Evolutionary conservation across 192 early-diverging fungal species (phyloP).

Genomic region (Kappamyces sp.): DNA sequence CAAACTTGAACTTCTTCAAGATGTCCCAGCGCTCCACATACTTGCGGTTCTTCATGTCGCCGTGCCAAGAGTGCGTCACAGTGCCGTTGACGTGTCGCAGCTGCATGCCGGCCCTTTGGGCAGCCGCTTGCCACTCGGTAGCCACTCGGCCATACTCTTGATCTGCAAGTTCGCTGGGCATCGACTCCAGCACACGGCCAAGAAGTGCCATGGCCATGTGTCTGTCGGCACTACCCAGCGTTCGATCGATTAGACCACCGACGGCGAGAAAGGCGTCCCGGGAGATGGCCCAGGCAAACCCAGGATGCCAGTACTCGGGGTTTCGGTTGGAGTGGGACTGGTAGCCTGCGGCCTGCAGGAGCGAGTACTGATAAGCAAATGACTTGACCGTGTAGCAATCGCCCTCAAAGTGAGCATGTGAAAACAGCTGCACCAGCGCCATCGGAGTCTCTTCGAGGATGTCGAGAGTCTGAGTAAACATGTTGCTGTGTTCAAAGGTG

Average conservation of each 20-base stretch:
- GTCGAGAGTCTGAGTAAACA: conserved; percentile 11
- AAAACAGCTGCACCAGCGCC: conserved; percentile 12
- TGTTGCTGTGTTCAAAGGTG: not conserved
- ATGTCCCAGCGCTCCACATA: conserved; percentile 25
- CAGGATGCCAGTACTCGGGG: conserved; percentile 21
- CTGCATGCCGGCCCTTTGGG: not conserved
- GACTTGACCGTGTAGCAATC: conserved; percentile 3
- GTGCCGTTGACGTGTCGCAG: conserved; percentile 14
- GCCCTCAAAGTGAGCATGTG: not conserved
- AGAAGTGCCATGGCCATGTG: conserved; percentile 19
- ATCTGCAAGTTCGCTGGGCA: not conserved
- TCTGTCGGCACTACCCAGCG: conserved; percentile 19
- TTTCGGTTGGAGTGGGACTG: conserved; percentile 2
- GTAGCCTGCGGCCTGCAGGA: not conserved
- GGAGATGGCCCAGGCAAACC: conserved; percentile 18
- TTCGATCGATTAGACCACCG: conserved; percentile 19
- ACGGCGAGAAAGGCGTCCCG: not conserved
- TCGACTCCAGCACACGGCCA: conserved; percentile 6
- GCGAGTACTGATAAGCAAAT: conserved; percentile 13
- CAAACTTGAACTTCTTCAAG: conserved; percentile 13
- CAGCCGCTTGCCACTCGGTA: conserved; percentile 9
- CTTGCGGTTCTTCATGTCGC: conserved; percentile 12
- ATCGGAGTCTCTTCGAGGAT: not conserved
- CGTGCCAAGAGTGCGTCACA: conserved; percentile 17
- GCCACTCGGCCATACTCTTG: conserved; percentile 1